Evolutionary conservation across 768 basidiomycete genomes (phyloP).

Genomic region (Leccinellum luteum): DNA sequence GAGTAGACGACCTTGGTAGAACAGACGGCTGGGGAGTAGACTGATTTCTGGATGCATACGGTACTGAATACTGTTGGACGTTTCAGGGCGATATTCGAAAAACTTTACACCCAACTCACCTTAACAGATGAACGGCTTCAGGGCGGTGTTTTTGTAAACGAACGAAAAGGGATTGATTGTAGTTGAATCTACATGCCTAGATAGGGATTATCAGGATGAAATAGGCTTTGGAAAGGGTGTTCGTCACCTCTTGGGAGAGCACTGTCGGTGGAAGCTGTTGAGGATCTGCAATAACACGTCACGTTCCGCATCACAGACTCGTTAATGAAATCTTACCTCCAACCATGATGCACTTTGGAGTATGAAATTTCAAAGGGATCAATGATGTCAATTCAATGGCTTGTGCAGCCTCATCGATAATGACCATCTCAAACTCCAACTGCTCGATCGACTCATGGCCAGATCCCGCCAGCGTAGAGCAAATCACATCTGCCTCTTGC

Average conservation of each 20-base stretch:
- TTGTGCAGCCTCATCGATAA: conserved; percentile 98
- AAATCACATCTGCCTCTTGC: conserved; percentile 88
- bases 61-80: conserved; percentile 81
- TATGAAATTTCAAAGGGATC: conserved; percentile 90
- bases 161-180: conserved; percentile 92
- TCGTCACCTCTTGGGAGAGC: conserved; percentile 54
- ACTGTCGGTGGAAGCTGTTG: conserved; percentile 96
- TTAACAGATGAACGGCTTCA: conserved; percentile 87
- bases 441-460: conserved; percentile 84
- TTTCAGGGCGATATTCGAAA: background rate
- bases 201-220: conserved; percentile 2
- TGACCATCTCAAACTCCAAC: conserved; percentile 90
- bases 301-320: background rate
- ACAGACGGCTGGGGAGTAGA: conserved; percentile 79
- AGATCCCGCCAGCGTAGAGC: conserved; percentile 88
- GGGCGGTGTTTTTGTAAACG: conserved; percentile 78
- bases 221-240: conserved; percentile 23
- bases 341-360: conserved; percentile 85
- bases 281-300: conserved; percentile 50
- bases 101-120: conserved; percentile 43
- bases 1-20: conserved; percentile 75
- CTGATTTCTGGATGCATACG: conserved; percentile 99
- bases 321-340: conserved; percentile 52
- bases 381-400: conserved; percentile 92
- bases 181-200: conserved; percentile 67